phyloP scores from a whole-genome alignment of 768 basidiomycete species.

The Lactarius sp. region DNA sequence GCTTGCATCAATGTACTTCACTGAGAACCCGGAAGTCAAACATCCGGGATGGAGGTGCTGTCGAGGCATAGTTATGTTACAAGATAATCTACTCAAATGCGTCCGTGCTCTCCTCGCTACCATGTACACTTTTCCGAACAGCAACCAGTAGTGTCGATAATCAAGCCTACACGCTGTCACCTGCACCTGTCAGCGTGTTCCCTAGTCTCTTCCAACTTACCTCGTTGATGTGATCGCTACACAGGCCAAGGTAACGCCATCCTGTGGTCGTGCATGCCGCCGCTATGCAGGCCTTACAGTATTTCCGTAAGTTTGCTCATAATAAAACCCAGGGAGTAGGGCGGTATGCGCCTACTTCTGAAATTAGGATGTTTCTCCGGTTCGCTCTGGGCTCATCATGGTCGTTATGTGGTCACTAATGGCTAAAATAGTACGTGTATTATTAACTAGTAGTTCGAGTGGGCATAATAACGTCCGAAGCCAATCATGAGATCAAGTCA shows the following conservation, averaged over 20 bases:
- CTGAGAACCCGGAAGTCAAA: too few relatives aligned
- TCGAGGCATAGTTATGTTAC: too few relatives aligned
- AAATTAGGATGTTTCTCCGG: neutral
- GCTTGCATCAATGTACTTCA: too few relatives aligned
- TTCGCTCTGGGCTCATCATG: too few relatives aligned
- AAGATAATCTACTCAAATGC: too few relatives aligned
- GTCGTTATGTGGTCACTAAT: neutral
- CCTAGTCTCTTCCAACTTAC: neutral
- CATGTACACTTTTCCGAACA: too few relatives aligned
- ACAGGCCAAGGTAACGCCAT: neutral
- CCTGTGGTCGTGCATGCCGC: neutral
- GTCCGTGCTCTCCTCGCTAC: too few relatives aligned
- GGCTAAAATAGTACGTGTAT: neutral
- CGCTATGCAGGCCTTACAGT: neutral
- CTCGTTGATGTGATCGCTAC: neutral
- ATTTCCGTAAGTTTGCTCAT: neutral
- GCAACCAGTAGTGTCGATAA: too few relatives aligned
- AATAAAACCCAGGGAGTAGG: too few relatives aligned
- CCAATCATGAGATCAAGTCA: too few relatives aligned
- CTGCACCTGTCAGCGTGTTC: conserved; percentile 10
- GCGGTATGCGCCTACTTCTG: neutral
- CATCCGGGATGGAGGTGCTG: too few relatives aligned
- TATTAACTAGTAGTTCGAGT: neutral
- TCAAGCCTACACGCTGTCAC: too few relatives aligned
- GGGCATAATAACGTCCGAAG: neutral